These are phyloP conservation scores for Adansonia grandidieri DNA, from an alignment of 441 rosid genomes.

Conservation along the genomic window DNA sequence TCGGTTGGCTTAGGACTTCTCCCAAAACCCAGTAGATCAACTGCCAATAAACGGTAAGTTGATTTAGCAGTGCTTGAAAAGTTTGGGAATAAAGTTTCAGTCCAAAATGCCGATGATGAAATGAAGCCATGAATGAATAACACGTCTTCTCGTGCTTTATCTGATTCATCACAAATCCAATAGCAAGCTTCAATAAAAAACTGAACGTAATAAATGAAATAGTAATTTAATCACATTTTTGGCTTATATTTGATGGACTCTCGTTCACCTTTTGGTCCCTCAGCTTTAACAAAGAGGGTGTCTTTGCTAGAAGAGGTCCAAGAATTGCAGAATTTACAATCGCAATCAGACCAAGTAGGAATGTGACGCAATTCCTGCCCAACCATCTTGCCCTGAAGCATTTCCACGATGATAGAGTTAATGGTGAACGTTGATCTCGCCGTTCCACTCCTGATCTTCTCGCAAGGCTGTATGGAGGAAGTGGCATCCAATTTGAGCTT, in stretches of 20 bases:
- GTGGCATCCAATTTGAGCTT: constrained; percentile 44
- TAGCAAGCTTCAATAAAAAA: constrained; percentile 3
- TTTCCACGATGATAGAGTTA: constrained; percentile 71
- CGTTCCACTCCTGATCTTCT: constrained; percentile 40
- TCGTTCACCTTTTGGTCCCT: constrained; percentile 71
- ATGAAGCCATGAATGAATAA: constrained; percentile 94
- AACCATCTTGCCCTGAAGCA: constrained; percentile 69
- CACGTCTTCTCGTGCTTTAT: constrained; percentile 66
- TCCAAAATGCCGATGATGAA: constrained; percentile 96
- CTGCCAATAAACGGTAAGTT: constrained; percentile 67
- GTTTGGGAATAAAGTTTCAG: constrained; percentile 88
- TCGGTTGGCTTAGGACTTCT: constrained; percentile 92
- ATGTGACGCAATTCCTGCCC: constrained; percentile 44
- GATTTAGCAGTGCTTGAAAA: constrained; percentile 61
- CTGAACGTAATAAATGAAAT: neutral
- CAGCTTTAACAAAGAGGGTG: constrained; percentile 70
- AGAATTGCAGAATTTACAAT: constrained; percentile 67
- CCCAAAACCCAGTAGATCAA: constrained; percentile 91
- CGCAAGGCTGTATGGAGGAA: constrained; percentile 37
- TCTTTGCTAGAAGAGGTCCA: constrained; percentile 64
- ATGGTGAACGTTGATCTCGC: constrained; percentile 50
- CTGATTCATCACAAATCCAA: constrained; percentile 36
- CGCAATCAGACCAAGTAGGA: constrained; percentile 94
- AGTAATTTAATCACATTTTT: neutral
- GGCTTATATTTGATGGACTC: neutral